Conservation (phyloP, 2,329 filamentous ascomycete genomes). For the Coniochaeta ligniaria region DNA sequence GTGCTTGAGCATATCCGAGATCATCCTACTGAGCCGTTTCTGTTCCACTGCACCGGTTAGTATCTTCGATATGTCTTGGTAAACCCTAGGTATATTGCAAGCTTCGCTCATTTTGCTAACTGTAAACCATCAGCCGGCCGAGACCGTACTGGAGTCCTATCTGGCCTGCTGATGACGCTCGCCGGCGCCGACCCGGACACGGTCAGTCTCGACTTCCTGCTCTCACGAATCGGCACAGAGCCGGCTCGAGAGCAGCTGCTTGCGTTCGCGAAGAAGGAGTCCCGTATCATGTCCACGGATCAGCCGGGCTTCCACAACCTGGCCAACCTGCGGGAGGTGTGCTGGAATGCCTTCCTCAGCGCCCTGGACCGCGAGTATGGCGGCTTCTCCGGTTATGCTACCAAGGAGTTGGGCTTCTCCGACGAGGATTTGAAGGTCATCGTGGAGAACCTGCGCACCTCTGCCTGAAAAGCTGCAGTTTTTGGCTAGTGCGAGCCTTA, state of each 20-base stretch:
- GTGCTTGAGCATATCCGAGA: constrained; percentile 34
- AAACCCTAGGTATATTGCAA: too few relatives aligned
- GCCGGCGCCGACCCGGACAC: constrained; percentile 35
- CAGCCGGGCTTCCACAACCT: constrained; percentile 43
- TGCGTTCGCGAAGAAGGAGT: constrained; percentile 29
- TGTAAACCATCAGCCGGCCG: constrained; percentile 36
- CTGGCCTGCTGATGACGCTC: constrained; percentile 41
- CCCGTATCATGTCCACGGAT: constrained; percentile 24
- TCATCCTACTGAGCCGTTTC: constrained; percentile 32
- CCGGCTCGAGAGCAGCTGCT: constrained; percentile 40
- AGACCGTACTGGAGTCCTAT: constrained; percentile 45
- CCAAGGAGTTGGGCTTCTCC: constrained; percentile 35
- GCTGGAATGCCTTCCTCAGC: constrained; percentile 38
- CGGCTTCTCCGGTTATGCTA: constrained; percentile 42
- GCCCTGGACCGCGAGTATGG: constrained; percentile 35
- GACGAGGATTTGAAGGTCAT: constrained; percentile 36
- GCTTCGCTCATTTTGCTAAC: neutral
- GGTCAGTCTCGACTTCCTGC: constrained; percentile 41
- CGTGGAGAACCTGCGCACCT: constrained; percentile 31
- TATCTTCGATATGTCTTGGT: constrained; percentile 3
- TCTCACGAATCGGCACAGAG: constrained; percentile 47
- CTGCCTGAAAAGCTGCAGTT: neutral
- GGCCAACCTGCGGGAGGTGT: constrained; percentile 31
- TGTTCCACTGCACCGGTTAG: constrained; percentile 49
- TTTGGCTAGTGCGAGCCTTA: neutral